These are phyloP conservation scores for Ophioceras dolichostomum DNA, from an alignment of 2,329 filamentous ascomycete species.

Conservation along the genomic window DNA sequence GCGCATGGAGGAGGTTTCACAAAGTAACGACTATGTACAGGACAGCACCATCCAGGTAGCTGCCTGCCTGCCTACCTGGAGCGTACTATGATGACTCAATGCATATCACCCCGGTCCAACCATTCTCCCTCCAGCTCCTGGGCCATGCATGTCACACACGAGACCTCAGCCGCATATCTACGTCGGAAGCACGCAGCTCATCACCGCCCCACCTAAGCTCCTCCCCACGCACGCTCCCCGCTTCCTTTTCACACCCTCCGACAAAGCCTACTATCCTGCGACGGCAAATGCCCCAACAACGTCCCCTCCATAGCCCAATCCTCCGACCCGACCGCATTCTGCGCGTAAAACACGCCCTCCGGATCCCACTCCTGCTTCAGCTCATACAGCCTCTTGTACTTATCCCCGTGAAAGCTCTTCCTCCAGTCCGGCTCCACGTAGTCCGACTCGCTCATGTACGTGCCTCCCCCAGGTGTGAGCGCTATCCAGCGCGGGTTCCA, in stretches of 20 bases:
- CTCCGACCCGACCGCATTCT: conserved; percentile 5
- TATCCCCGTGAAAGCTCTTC: conserved; percentile 24
- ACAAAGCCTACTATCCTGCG: neutral
- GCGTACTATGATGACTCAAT: too few relatives aligned
- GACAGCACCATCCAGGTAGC: too few relatives aligned
- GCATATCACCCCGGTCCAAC: too few relatives aligned
- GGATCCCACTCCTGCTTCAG: conserved; percentile 32
- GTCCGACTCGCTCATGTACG: conserved; percentile 1
- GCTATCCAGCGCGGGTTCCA: conserved; percentile 5
- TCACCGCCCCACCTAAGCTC: too few relatives aligned
- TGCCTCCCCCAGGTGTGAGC: neutral
- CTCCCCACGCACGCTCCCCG: neutral
- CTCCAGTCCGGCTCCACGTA: conserved; percentile 19
- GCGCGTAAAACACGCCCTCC: conserved; percentile 26
- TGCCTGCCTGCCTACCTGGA: too few relatives aligned
- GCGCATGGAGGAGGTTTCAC: too few relatives aligned
- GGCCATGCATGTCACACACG: too few relatives aligned
- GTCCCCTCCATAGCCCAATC: conserved; percentile 4
- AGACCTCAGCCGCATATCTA: too few relatives aligned
- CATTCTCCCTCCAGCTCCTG: too few relatives aligned
- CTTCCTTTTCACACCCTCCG: too few relatives aligned
- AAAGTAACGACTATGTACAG: too few relatives aligned
- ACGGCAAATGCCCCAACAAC: neutral
- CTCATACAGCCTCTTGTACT: conserved; percentile 19
- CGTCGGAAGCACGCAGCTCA: too few relatives aligned